Evolutionary conservation across 2,329 filamentous ascomycete species (phyloP), one percentile per base, ranked within the genome.

Genomic region (Setomelanomma holmii): DNA sequence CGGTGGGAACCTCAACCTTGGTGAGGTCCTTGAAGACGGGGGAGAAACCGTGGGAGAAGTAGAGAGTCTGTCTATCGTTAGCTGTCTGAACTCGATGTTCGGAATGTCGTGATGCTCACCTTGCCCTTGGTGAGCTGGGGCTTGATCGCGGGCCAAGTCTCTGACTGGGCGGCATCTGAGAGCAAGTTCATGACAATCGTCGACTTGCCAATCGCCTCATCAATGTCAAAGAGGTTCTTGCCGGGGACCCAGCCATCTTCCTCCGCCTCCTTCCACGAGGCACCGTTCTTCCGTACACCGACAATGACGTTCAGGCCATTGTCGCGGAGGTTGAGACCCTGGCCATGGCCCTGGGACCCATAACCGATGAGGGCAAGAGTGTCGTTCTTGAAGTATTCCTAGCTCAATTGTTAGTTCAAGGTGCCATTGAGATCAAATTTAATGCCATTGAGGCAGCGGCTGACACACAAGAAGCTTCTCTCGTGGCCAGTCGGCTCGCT

Each of bases 1-100:
- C 90, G 66, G 79, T 86, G 80, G 95, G 95, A 61, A 97, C 91
- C 60, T 99, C 95, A 77, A 99, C 95, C 82, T 97, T 96, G 86
- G 95, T 99, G 77, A 95, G 88, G 79, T 96, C 89, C 86, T 97
- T 97, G 91, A 99, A 99, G 81, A 99, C 93, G 77, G 95, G 95
- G 61, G 95, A 98, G 90, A 99, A 99, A 76, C 95, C 95, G 87
- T 99, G 95, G 69, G 95, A 98, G 87, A 99, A 99, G 89, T 99
- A 99, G 70, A 99, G 91, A 57, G 95, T 99, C 93, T 95, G 63
- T 5, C 12, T n/a, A n/a, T n/a, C n/a, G n/a, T n/a, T n/a, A n/a
- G n/a, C n/a, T n/a, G n/a, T n/a, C n/a, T n/a, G n/a, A n/a, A n/a
- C n/a, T n/a, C n/a, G n/a, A n/a, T n/a, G n/a, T n/a, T n/a, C n/a